A percentile compares a stretch with the other conserved stretches of the same genome.
These are phyloP conservation scores for Endoconidiophora laricicola DNA, from an alignment of 2,329 filamentous ascomycete genomes.

Conservation along the genomic window DNA sequence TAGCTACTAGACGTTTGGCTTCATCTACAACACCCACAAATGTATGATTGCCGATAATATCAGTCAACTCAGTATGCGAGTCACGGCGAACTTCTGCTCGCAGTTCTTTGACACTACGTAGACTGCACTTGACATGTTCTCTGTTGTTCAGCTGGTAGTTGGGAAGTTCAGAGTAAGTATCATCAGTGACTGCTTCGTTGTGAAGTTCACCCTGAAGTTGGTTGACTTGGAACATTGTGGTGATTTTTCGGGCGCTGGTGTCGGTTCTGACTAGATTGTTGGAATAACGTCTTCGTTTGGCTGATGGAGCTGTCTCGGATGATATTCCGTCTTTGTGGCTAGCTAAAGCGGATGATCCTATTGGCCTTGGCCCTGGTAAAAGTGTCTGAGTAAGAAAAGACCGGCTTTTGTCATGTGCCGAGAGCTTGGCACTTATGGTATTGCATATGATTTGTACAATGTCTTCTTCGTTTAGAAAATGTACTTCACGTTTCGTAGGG, in stretches of 20 bases:
- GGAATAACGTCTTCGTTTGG: conserved; percentile 26
- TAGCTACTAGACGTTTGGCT: conserved; percentile 68
- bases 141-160: conserved; percentile 60
- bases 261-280: conserved; percentile 88
- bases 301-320: conserved; percentile 19
- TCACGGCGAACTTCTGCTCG: conserved; percentile 63
- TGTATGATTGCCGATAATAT: conserved; percentile 72
- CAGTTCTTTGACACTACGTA: conserved; percentile 74
- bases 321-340: conserved; percentile 3
- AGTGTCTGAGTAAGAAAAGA: conserved; percentile 90
- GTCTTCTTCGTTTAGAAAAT: conserved; percentile 94
- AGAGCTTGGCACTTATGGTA: conserved; percentile 59
- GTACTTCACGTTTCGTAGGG: conserved; percentile 90
- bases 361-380: conserved; percentile 50
- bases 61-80: conserved; percentile 73
- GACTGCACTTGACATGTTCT: conserved; percentile 50
- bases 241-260: conserved; percentile 79
- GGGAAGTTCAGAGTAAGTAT: conserved; percentile 25
- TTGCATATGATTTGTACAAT: conserved; percentile 77
- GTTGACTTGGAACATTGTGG: conserved; percentile 67
- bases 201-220: conserved; percentile 6
- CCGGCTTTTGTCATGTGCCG: conserved; percentile 79
- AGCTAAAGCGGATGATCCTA: background rate
- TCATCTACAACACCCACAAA: conserved; percentile 92
- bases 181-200: conserved; percentile 21